phyloP scores from a whole-genome alignment of 1,284 basidiomycete species.

The Sporisorium sorghi region DNA sequence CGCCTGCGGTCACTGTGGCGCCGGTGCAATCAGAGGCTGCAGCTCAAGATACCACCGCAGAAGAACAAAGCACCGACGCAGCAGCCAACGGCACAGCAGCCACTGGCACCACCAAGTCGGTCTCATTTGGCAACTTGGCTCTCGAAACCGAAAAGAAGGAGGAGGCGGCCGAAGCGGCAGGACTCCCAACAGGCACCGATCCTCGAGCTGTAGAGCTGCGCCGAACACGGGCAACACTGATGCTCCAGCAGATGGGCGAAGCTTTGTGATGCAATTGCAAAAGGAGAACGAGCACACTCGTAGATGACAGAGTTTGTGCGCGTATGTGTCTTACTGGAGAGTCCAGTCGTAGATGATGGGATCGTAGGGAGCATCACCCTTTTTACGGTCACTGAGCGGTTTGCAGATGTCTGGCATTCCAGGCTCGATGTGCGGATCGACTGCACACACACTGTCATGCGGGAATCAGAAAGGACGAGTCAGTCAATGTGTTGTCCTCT shows the following conservation, averaged over 20 bases:
- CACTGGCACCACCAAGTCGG: constrained; percentile 24
- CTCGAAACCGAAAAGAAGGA: constrained; percentile 37
- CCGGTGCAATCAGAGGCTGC: constrained; percentile 13
- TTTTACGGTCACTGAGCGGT: background rate
- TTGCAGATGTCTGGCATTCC: constrained; percentile 19
- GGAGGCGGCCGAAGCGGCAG: constrained; percentile 26
- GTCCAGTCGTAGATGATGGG: constrained; percentile 9
- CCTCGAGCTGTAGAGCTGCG: constrained; percentile 32
- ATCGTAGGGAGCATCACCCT: background rate
- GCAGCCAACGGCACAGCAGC: background rate
- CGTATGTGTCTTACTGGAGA: background rate
- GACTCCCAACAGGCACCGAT: constrained; percentile 31
- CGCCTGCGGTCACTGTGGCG: constrained; percentile 17
- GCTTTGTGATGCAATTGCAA: constrained; percentile 10
- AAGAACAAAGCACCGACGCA: constrained; percentile 4
- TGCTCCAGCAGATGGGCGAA: constrained; percentile 42
- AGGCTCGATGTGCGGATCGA: constrained; percentile 15
- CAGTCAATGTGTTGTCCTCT: background rate
- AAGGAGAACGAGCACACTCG: background rate
- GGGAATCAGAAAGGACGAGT: background rate
- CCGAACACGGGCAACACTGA: constrained; percentile 27
- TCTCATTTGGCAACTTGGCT: constrained; percentile 45
- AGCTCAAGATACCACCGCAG: constrained; percentile 3
- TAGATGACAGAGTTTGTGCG: background rate
- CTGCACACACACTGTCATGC: constrained; percentile 18